phyloP scores from a whole-genome alignment of 495 filamentous ascomycete species.

The Trypethelium eluteriae region DNA sequence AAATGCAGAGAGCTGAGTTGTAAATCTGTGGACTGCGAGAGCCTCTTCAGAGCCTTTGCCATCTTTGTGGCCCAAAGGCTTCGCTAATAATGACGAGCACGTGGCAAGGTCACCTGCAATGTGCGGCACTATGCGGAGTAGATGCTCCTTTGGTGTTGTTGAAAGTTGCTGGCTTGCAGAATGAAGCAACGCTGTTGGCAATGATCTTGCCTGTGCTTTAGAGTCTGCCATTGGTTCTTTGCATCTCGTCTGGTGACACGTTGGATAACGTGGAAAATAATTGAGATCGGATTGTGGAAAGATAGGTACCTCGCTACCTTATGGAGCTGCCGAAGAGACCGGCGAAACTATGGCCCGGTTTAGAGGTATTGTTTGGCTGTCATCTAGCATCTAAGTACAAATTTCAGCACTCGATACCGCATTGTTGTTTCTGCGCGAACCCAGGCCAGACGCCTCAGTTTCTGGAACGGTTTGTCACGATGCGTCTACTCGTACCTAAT shows the following conservation, averaged over 20 bases:
- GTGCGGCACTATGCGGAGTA: conserved; percentile 31
- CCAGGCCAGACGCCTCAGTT: no score
- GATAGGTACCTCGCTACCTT: no score
- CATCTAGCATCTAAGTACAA: no score
- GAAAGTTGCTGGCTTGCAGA: conserved; percentile 33
- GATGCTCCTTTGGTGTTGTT: conserved; percentile 28
- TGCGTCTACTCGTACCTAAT: background rate
- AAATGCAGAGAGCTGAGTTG: conserved; percentile 66
- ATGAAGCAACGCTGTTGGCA: conserved; percentile 23
- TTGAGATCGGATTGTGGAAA: background rate
- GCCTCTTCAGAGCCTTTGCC: conserved; percentile 54
- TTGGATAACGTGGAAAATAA: background rate
- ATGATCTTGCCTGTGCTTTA: background rate
- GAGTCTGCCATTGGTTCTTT: background rate
- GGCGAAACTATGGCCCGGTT: background rate
- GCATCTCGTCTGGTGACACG: background rate
- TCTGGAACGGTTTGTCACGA: background rate
- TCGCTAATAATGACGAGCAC: background rate
- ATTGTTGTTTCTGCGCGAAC: no score
- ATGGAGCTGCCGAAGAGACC: background rate
- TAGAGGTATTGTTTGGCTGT: no score
- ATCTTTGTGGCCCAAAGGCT: conserved; percentile 33
- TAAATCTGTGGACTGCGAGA: conserved; percentile 65
- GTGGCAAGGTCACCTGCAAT: conserved; percentile 16
- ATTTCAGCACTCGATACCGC: no score